Percentiles rank a stretch among this genome's conserved stretches.
phyloP scores from a whole-genome alignment of 192 early-diverging fungal genomes.

The Coemansia sp. region DNA sequence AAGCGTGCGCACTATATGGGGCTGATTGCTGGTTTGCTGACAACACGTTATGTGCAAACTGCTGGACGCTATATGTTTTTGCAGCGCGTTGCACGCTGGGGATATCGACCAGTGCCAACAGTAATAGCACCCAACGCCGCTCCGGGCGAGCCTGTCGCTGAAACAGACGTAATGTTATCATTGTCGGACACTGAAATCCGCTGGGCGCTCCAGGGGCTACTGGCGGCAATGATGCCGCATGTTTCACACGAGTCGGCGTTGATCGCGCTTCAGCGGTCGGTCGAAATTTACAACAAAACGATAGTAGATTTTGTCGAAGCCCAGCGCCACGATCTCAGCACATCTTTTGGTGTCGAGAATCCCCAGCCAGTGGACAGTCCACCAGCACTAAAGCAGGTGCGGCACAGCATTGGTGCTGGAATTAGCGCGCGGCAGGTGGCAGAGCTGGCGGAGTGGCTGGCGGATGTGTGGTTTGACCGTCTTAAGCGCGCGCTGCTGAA shows the following conservation, averaged over 20 bases:
- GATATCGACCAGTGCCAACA: constrained; percentile 31
- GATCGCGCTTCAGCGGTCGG: constrained; percentile 39
- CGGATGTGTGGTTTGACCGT: constrained; percentile 32
- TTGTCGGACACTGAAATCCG: constrained; percentile 34
- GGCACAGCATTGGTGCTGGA: neutral
- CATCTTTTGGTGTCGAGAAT: neutral
- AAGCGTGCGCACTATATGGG: constrained; percentile 30
- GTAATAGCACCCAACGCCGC: constrained; percentile 19
- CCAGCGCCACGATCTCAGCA: constrained; percentile 4
- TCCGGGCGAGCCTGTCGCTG: constrained; percentile 22
- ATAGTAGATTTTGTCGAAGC: constrained; percentile 15
- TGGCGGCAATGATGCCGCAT: constrained; percentile 29
- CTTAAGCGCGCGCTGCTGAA: constrained; percentile 14
- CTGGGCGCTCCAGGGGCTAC: constrained; percentile 25
- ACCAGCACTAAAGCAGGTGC: constrained; percentile 1
- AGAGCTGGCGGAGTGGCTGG: constrained; percentile 24
- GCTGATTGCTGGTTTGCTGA: constrained; percentile 20
- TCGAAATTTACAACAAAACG: constrained; percentile 39
- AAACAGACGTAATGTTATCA: constrained; percentile 8
- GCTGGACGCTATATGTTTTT: constrained; percentile 21
- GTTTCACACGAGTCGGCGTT: constrained; percentile 27
- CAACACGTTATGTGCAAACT: constrained; percentile 21
- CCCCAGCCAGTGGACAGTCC: neutral
- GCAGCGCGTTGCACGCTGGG: constrained; percentile 15
- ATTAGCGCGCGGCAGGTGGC: constrained; percentile 6